A percentile compares a stretch with the other conserved stretches of the same genome.
Conservation (phyloP, 805 yeast genomes). For the Ogataea pignaliae region DNA sequence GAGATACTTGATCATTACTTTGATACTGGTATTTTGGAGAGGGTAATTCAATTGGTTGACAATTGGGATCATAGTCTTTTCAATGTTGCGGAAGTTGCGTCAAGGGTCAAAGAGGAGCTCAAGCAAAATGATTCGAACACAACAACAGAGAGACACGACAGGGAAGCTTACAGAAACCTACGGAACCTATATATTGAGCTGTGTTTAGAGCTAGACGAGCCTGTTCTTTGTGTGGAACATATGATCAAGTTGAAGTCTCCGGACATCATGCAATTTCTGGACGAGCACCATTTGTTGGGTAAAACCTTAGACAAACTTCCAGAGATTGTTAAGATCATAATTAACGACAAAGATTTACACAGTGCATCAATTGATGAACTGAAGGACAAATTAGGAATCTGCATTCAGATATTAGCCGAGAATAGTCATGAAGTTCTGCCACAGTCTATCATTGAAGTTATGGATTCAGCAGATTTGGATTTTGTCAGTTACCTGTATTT, state of each 20-base stretch:
- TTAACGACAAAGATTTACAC: slow-evolving; percentile 30
- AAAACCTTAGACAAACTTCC: slow-evolving; percentile 48
- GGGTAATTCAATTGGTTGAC: slow-evolving; percentile 40
- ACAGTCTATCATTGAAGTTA: slow-evolving; percentile 39
- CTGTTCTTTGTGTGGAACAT: slow-evolving; percentile 60
- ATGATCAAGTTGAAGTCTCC: slow-evolving; percentile 53
- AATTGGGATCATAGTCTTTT: slow-evolving; percentile 59
- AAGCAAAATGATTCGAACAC: slow-evolving; percentile 21
- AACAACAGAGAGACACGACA: background rate
- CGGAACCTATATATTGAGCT: slow-evolving; percentile 46
- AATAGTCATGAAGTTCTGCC: slow-evolving; percentile 66
- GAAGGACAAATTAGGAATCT: slow-evolving; percentile 34
- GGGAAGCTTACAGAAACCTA: slow-evolving; percentile 21
- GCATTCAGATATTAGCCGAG: slow-evolving; percentile 53
- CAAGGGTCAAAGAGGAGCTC: slow-evolving; percentile 43
- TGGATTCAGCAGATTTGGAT: slow-evolving; percentile 39
- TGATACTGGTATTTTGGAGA: slow-evolving; percentile 26
- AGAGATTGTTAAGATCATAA: slow-evolving; percentile 37
- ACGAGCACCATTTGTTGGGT: slow-evolving; percentile 57
- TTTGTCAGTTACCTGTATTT: slow-evolving; percentile 62
- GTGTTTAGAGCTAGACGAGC: slow-evolving; percentile 54
- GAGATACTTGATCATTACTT: slow-evolving; percentile 44
- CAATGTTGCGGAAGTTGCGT: slow-evolving; percentile 40
- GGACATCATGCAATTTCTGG: slow-evolving; percentile 51
- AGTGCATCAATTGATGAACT: slow-evolving; percentile 39